Evolutionary conservation across 306 rosid genomes (phyloP), one percentile per base, ranked within the genome.

Genomic region (Argentina anserina): DNA sequence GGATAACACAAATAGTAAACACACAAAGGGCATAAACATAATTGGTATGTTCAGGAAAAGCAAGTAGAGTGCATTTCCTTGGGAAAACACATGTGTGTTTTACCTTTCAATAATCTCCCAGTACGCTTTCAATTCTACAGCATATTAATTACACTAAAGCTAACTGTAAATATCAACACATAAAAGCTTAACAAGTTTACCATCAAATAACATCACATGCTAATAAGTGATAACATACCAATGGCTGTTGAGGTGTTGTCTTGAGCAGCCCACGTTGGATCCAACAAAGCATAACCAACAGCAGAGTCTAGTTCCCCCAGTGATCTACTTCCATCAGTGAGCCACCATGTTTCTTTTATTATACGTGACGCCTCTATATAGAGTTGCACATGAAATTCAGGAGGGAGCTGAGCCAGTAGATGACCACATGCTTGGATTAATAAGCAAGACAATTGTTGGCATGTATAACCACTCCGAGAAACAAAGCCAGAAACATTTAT

Each of bases 201-300:
- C 65, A 72, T 53, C 49, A 71, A 56, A 59, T 43, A 71, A 59
- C 47, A 60, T 18, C 50, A 55, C 23, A 34, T 49, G 56, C 15
- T 59, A 34, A 33, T 50, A 49, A 73, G n/a, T 59, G 36, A 33
- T 50, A 49, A 73, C 89, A 70, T 88, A 94, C 99, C 99, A 14
- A 91, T 87, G 41, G 96, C 97, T 37, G 97, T 94, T 42, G 99
- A 94, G 80, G 99, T 94, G 77, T 94, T 94, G 86, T 94, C 97
- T 83, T 94, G 97, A 74, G 99, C 96, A 61, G 99, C 99, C 99
- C 99, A 91, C 33, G 96, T 85, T 76, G 99, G 97, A 89, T 91
- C 99, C 82, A 94, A 87, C 88, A 94, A 88, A 70, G 99, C 91
- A 82, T 94, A 94, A 73, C 97, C 97, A 67, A 91, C 95, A 47